These are phyloP conservation scores for Yarrowia yakushimensis DNA, from an alignment of 805 yeast species.

Conservation along the genomic window DNA sequence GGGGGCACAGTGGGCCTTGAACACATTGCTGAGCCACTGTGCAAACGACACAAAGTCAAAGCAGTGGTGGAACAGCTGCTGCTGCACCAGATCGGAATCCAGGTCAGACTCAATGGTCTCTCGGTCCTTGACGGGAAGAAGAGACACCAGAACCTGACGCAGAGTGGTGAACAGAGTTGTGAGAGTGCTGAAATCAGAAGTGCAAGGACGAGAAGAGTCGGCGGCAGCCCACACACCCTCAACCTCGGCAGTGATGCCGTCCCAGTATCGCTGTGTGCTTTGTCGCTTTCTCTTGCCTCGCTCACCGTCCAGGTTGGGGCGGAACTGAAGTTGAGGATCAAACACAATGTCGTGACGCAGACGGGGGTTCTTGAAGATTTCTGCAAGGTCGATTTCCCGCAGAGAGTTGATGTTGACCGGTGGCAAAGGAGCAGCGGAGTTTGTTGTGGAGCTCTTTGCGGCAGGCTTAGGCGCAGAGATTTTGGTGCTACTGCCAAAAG, in stretches of 20 bases:
- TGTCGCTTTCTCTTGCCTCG: slow-evolving; percentile 74
- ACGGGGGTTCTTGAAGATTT: slow-evolving; percentile 86
- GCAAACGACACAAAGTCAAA: slow-evolving; percentile 69
- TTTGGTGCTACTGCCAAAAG: not conserved
- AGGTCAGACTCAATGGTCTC: slow-evolving; percentile 62
- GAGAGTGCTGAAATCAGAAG: slow-evolving; percentile 42
- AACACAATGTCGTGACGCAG: slow-evolving; percentile 88
- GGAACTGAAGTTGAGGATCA: slow-evolving; percentile 86
- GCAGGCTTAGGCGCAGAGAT: not conserved
- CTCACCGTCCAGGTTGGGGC: slow-evolving; percentile 90
- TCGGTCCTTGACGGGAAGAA: slow-evolving; percentile 76
- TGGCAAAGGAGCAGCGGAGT: slow-evolving; percentile 41
- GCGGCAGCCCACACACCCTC: slow-evolving; percentile 34
- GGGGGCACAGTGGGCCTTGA: slow-evolving; percentile 91
- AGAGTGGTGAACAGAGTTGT: slow-evolving; percentile 75
- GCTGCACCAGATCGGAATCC: slow-evolving; percentile 71
- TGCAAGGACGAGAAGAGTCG: not conserved
- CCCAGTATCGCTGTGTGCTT: slow-evolving; percentile 81
- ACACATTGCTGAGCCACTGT: slow-evolving; percentile 68
- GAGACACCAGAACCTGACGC: slow-evolving; percentile 66
- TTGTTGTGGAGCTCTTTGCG: not conserved
- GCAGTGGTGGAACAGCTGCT: slow-evolving; percentile 62
- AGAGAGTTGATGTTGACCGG: slow-evolving; percentile 80
- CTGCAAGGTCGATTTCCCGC: slow-evolving; percentile 82
- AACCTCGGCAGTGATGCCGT: slow-evolving; percentile 67